phyloP scores from a whole-genome alignment of 306 rosid genomes.

The Vigna nakashimae region DNA sequence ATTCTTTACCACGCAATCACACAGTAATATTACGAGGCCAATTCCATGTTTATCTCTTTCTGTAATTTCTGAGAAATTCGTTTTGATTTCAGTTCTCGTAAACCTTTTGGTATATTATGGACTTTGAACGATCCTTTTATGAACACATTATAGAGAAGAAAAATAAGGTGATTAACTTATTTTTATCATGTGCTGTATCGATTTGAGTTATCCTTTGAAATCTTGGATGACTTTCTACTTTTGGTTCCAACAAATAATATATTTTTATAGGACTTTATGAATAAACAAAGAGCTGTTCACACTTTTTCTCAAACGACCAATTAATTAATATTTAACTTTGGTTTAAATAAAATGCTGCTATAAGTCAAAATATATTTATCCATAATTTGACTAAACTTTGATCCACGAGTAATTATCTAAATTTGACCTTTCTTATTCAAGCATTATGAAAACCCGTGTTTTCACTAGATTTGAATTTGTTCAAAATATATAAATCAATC shows the following conservation, averaged over 20 bases:
- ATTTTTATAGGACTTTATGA: background rate
- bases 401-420: too few relatives aligned
- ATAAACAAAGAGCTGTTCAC: background rate
- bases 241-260: background rate
- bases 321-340: too few relatives aligned
- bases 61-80: background rate
- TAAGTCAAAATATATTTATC: too few relatives aligned
- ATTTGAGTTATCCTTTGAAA: too few relatives aligned
- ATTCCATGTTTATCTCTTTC: constrained; percentile 7
- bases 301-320: background rate
- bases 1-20: constrained; percentile 3
- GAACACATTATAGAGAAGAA: too few relatives aligned
- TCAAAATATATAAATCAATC: too few relatives aligned
- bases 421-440: background rate
- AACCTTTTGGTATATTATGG: background rate
- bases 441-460: too few relatives aligned
- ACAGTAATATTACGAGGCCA: background rate
- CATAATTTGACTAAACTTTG: too few relatives aligned
- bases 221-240: background rate
- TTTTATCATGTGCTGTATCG: too few relatives aligned
- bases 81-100: background rate
- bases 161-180: too few relatives aligned
- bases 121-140: too few relatives aligned
- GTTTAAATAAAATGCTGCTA: too few relatives aligned
- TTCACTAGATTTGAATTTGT: background rate